Conservation (phyloP, 805 yeast genomes). For the Spathaspora girioi region DNA sequence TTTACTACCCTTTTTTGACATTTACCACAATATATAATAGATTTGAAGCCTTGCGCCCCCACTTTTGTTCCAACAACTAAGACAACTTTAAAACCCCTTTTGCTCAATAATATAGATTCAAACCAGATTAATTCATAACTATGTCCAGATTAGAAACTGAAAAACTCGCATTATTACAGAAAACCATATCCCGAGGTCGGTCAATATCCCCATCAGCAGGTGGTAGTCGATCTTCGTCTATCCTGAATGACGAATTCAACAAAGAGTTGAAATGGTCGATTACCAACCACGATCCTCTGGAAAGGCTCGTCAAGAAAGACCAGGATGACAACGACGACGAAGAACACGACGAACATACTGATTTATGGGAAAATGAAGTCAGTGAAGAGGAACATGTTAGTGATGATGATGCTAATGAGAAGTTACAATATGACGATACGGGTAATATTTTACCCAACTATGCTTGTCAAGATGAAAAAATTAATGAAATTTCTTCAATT, state of each 20-base stretch:
- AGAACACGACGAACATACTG: background rate
- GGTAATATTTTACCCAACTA: conserved; percentile 57
- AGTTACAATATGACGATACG: conserved; percentile 59
- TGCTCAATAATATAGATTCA: too few species aligned
- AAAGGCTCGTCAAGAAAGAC: conserved; percentile 41
- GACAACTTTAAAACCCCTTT: too few species aligned
- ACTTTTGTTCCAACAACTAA: too few species aligned
- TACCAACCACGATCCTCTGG: conserved; percentile 71
- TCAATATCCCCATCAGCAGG: conserved; percentile 32
- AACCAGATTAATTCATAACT: background rate
- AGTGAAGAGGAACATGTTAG: conserved; percentile 61
- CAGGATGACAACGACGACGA: conserved; percentile 8
- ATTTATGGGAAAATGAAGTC: conserved; percentile 29
- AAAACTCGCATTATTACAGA: conserved; percentile 36
- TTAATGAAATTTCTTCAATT: conserved; percentile 32
- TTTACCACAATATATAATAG: too few species aligned
- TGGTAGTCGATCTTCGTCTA: conserved; percentile 29
- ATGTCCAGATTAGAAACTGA: conserved; percentile 36
- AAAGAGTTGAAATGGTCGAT: conserved; percentile 60
- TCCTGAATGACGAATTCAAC: conserved; percentile 32
- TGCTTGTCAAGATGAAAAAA: conserved; percentile 42
- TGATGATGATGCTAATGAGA: conserved; percentile 54
- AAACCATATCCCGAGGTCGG: conserved; percentile 36
- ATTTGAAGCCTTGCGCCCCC: too few species aligned
- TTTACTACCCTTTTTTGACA: too few species aligned